Evolutionary conservation across 2,329 filamentous ascomycete genomes (phyloP).

Genomic region (Aspergillus luchuensis): DNA sequence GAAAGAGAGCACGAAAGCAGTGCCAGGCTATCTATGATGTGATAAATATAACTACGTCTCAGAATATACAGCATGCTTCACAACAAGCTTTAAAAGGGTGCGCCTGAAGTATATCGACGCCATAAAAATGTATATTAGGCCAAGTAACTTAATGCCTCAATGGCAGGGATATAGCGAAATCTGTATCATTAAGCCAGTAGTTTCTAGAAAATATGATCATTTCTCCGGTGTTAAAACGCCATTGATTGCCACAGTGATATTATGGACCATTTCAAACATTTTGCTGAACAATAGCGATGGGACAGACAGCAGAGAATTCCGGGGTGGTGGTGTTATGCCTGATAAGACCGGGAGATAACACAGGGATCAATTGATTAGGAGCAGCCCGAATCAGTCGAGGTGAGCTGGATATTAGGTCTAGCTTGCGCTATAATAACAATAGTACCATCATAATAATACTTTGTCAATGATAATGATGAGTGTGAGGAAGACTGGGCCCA

Average conservation of each 20-base stretch:
- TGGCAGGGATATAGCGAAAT: constrained; percentile 76
- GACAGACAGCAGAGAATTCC: too few species aligned
- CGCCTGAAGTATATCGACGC: constrained; percentile 74
- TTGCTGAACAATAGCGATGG: too few species aligned
- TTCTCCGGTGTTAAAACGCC: constrained; percentile 31
- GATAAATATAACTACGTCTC: constrained; percentile 32
- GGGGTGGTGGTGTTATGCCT: too few species aligned
- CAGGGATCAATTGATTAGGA: too few species aligned
- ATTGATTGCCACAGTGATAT: constrained; percentile 4
- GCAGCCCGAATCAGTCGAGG: too few species aligned
- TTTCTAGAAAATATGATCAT: too few species aligned
- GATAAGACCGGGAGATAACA: too few species aligned
- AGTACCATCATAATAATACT: not conserved
- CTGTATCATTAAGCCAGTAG: constrained; percentile 46
- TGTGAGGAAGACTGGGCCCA: not conserved
- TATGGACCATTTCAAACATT: too few species aligned
- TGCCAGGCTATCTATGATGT: constrained; percentile 38
- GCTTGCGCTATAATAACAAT: not conserved
- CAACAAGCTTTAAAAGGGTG: constrained; percentile 56
- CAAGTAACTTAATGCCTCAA: constrained; percentile 57
- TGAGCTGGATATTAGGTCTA: not conserved
- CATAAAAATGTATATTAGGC: constrained; percentile 73
- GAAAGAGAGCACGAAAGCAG: constrained; percentile 51
- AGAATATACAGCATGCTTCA: constrained; percentile 42
- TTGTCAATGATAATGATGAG: not conserved